These are phyloP conservation scores for Avicennia marina DNA, from an alignment of 257 asterid genomes.

Conservation along the genomic window DNA sequence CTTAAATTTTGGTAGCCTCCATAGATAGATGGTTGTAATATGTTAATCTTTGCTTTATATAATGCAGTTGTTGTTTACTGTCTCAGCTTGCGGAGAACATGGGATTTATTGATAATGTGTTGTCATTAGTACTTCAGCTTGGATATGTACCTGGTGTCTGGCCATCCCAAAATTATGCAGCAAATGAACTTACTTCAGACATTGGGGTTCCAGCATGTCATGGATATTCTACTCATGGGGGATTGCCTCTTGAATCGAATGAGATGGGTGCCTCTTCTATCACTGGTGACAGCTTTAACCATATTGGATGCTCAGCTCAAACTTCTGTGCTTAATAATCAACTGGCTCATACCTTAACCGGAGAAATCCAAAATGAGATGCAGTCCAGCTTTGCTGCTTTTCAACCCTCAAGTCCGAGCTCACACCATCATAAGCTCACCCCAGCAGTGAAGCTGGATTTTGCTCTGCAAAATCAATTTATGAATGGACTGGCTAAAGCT, in stretches of 20 bases:
- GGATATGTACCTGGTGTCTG: conserved; percentile 44
- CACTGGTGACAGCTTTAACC: conserved; percentile 5
- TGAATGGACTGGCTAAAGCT: conserved; percentile 36
- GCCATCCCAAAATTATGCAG: conserved; percentile 32
- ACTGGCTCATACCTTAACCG: conserved; percentile 21
- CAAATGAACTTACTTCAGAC: conserved; percentile 25
- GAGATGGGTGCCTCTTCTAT: conserved; percentile 23
- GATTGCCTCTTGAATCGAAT: conserved; percentile 23
- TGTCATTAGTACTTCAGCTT: conserved; percentile 44
- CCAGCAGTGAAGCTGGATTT: too few relatives aligned
- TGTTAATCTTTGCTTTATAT: background rate
- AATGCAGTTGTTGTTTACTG: conserved; percentile 9
- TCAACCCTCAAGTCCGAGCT: too few relatives aligned
- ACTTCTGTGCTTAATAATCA: conserved; percentile 20
- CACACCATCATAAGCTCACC: too few relatives aligned
- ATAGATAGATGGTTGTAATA: background rate
- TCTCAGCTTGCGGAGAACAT: conserved; percentile 56
- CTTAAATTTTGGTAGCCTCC: background rate
- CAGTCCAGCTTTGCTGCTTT: too few relatives aligned
- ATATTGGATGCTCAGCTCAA: conserved; percentile 21
- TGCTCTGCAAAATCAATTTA: too few relatives aligned
- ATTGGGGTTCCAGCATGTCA: conserved; percentile 23
- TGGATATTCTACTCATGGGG: conserved; percentile 21
- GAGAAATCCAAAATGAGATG: conserved; percentile 21
- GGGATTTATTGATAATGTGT: conserved; percentile 48